phyloP scores from a whole-genome alignment of 2,329 filamentous ascomycete species.

The Aspergillus candidus region DNA sequence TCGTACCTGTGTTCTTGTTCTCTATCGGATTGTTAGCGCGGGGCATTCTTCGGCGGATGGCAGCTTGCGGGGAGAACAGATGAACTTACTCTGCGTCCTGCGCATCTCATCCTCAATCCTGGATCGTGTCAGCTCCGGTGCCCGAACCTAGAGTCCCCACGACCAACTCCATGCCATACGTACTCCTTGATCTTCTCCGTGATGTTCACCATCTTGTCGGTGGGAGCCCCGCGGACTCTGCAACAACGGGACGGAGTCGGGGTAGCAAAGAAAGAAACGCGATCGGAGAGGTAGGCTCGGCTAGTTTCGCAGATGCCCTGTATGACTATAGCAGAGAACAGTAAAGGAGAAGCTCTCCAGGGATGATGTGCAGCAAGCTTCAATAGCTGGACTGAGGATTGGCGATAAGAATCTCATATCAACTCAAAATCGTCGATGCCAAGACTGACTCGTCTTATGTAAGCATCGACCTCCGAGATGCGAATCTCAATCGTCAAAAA shows the following conservation, averaged over 20 bases:
- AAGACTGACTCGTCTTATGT: conserved; percentile 12
- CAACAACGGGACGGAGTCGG: not conserved
- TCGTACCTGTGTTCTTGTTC: conserved; percentile 95
- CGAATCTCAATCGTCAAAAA: conserved; percentile 1
- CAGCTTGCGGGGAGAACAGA: conserved; percentile 5
- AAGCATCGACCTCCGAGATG: conserved; percentile 5
- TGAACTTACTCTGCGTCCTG: conserved; percentile 83
- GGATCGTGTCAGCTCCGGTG: conserved; percentile 8
- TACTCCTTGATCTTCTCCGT: conserved; percentile 99
- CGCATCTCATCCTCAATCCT: conserved; percentile 99
- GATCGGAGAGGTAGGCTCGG: not conserved
- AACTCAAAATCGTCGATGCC: conserved; percentile 18
- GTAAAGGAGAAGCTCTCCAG: not conserved
- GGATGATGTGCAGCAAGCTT: not conserved
- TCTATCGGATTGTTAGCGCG: conserved; percentile 52
- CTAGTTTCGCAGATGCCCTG: not conserved
- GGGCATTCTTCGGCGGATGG: conserved; percentile 14
- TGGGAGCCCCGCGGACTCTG: conserved; percentile 22
- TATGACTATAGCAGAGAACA: not conserved
- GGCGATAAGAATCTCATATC: not conserved
- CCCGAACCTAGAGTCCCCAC: no score
- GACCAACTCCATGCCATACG: conserved; percentile 12
- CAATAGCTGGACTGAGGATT: not conserved
- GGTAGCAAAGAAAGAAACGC: not conserved
- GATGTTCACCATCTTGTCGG: conserved; percentile 84